These are phyloP conservation scores for Colletotrichum lupini DNA, from an alignment of 2,329 filamentous ascomycete genomes.

Conservation along the genomic window DNA sequence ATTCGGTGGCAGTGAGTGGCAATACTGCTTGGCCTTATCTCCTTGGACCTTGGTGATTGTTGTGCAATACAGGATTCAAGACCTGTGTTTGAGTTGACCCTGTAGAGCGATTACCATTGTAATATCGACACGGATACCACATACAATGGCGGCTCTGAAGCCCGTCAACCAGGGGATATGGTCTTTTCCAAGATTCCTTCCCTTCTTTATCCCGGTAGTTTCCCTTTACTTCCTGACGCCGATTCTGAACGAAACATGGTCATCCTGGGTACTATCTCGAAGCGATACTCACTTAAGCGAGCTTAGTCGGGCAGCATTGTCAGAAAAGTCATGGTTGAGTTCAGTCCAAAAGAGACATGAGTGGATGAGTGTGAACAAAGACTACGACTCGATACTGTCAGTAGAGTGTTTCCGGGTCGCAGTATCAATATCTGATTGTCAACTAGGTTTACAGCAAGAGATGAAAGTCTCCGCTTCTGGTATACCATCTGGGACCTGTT, in stretches of 20 bases:
- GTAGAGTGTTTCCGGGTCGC: neutral
- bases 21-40: neutral
- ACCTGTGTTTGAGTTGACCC: neutral
- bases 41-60: neutral
- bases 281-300: neutral
- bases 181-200: neutral
- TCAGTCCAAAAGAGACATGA: neutral
- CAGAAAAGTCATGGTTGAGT: neutral
- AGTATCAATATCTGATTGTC: neutral
- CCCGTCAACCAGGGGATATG: neutral
- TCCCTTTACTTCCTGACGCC: neutral
- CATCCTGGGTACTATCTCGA: neutral
- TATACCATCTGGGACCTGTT: conserved; percentile 53
- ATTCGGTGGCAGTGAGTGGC: too few species aligned
- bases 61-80: neutral
- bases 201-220: neutral
- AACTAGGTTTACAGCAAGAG: neutral
- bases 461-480: neutral
- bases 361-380: neutral
- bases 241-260: neutral
- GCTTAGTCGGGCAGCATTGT: neutral
- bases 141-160: neutral
- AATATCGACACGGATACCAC: neutral
- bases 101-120: neutral
- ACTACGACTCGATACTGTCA: neutral